Evolutionary conservation across 2,329 filamentous ascomycete genomes (phyloP), one percentile per base, ranked within the genome.

Genomic region (Emergomyces africanus): DNA sequence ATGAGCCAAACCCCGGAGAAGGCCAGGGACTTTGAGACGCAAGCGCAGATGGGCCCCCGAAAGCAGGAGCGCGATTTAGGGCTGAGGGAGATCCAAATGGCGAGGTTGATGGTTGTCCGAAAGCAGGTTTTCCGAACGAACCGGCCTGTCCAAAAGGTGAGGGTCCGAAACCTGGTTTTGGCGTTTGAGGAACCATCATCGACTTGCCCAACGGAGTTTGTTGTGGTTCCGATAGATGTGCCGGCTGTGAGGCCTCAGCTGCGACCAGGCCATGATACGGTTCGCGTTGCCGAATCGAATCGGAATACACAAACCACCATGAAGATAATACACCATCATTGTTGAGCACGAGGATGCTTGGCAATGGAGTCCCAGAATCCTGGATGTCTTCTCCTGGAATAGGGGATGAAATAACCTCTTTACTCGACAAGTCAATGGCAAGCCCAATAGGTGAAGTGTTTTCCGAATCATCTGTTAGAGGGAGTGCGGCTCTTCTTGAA

Each of bases 241-340:
- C 67, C 50, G 61, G 73, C 71, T 28, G 74, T 64, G 33, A 72
- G 49, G 57, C 42, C 54, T 50, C 53, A 51, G 64, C 65, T n/a
- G 72, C 72, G 60, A 78, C 75, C 63, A 96, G 77, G 4, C 87
- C 88, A 46, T 86, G 81, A 70, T 90, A 97, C 0, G 83, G 82
- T 6, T 83, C 83, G 3, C 85, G 85, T 65, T 86, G 78, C 61
- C 86, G 83, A 62, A 99, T 85, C 1, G 92, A 90, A 48, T 95
- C 90, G 41, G 87, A 83, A 74, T 96, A 96, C 23, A 97, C 82
- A 49, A 97, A 75, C 89, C 92, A 96, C 90, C 92, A 99, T 14
- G 85, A 81, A 51, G 83, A 84, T 18, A 99, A 77, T 10, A 95
- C 76, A 63, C 94, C 94, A 67, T 96, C 89, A 64, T 96, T 86